These are phyloP conservation scores for Clarireedia paspali DNA, from an alignment of 2,329 filamentous ascomycete species.

Conservation along the genomic window DNA sequence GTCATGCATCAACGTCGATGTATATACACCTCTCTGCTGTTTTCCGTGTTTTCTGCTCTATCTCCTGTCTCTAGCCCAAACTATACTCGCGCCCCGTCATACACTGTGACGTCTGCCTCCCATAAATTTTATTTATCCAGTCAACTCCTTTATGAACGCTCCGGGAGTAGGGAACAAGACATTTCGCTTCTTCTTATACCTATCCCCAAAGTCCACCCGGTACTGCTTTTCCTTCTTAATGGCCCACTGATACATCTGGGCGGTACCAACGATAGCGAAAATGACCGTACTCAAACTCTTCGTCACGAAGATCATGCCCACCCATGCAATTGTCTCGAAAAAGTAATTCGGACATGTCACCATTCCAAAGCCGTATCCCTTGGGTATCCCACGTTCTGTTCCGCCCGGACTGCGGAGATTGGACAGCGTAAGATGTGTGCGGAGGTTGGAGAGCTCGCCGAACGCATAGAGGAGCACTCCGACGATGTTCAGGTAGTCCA, in stretches of 20 bases:
- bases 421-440: slow-evolving; percentile 72
- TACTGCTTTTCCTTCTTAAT: slow-evolving; percentile 88
- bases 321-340: slow-evolving; percentile 83
- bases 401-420: slow-evolving; percentile 70
- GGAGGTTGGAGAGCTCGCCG: slow-evolving; percentile 73
- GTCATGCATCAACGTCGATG: too few relatives aligned
- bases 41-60: too few relatives aligned
- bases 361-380: slow-evolving; percentile 72
- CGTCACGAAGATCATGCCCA: slow-evolving; percentile 71
- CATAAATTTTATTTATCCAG: too few relatives aligned
- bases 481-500: slow-evolving; percentile 46
- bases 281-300: slow-evolving; percentile 70
- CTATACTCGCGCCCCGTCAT: too few relatives aligned
- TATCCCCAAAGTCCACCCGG: slow-evolving; percentile 82
- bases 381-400: slow-evolving; percentile 81
- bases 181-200: slow-evolving; percentile 91
- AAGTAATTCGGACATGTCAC: slow-evolving; percentile 98
- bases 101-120: too few relatives aligned
- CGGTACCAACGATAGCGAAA: slow-evolving; percentile 65
- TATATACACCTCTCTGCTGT: too few relatives aligned
- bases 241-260: slow-evolving; percentile 82
- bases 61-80: too few relatives aligned
- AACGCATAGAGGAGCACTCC: slow-evolving; percentile 67
- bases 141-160: too few relatives aligned
- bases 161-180: slow-evolving; percentile 55